Conservation (phyloP, 1,139 yeast species). For the Sugiyamaella neomexicana region DNA sequence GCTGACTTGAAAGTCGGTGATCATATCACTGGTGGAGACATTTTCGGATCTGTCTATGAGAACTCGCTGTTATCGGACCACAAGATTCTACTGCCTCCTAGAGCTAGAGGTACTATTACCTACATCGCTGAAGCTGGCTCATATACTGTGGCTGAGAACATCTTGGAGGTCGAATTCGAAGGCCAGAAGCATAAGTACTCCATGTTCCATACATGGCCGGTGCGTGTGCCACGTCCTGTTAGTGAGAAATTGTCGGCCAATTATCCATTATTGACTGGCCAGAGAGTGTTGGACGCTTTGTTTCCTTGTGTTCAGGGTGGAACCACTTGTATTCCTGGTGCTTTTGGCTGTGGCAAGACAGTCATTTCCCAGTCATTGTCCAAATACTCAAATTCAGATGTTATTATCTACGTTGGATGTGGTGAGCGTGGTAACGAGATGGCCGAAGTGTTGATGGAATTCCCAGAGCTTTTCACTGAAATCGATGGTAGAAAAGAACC, state of each 20-base stretch:
- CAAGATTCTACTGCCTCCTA: constrained; percentile 92
- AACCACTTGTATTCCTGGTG: constrained; percentile 99
- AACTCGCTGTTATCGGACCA: constrained; percentile 90
- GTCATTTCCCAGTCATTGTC: constrained; percentile 97
- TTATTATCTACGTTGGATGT: constrained; percentile 79
- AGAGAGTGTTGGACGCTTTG: constrained; percentile 94
- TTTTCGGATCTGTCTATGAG: constrained; percentile 90
- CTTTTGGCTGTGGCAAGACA: constrained; percentile 99
- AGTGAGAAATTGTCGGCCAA: constrained; percentile 91
- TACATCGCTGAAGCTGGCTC: constrained; percentile 87
- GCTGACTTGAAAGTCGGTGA: constrained; percentile 82
- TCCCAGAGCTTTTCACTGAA: constrained; percentile 95
- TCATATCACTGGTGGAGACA: constrained; percentile 97
- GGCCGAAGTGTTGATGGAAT: constrained; percentile 99
- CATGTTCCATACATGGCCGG: constrained; percentile 99
- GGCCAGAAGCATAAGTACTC: constrained; percentile 79
- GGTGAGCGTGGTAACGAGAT: constrained; percentile 98
- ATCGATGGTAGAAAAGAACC: constrained; percentile 93
- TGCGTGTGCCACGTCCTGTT: constrained; percentile 98
- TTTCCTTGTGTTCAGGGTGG: constrained; percentile 99
- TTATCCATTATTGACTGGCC: constrained; percentile 95
- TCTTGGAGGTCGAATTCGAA: constrained; percentile 91
- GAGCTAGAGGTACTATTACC: constrained; percentile 96
- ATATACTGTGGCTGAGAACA: constrained; percentile 83
- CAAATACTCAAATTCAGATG: constrained; percentile 95